A percentile compares a stretch with the other conserved stretches of the same genome.
phyloP scores from a whole-genome alignment of 306 rosid species.

The Rosa rugosa region DNA sequence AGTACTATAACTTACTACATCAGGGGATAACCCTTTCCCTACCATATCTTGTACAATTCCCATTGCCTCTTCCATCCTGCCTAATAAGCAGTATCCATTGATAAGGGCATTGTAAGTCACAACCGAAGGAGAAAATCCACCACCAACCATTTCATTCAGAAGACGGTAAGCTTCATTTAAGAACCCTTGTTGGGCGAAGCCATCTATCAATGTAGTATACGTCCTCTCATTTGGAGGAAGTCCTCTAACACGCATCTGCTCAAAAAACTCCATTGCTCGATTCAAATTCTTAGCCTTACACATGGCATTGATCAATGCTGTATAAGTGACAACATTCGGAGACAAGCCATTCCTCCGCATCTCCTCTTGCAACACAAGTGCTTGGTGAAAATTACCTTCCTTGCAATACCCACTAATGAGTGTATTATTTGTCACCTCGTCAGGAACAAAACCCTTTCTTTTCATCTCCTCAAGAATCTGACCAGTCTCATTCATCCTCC shows the following conservation, averaged over 20 bases:
- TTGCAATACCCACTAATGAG: constrained; percentile 76
- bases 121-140: constrained; percentile 72
- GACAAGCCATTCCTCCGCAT: constrained; percentile 73
- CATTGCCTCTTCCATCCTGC: constrained; percentile 67
- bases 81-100: constrained; percentile 70
- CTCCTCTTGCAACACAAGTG: constrained; percentile 63
- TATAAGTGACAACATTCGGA: constrained; percentile 79
- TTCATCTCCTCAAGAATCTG: constrained; percentile 63
- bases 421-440: constrained; percentile 74
- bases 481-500: constrained; percentile 54
- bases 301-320: constrained; percentile 71
- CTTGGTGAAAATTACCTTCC: constrained; percentile 82
- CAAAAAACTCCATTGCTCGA: constrained; percentile 63
- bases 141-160: constrained; percentile 62
- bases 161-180: constrained; percentile 61
- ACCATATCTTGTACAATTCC: constrained; percentile 54
- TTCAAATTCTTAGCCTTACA: constrained; percentile 77
- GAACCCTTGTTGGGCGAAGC: constrained; percentile 72
- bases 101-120: constrained; percentile 77
- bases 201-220: constrained; percentile 73
- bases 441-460: constrained; percentile 53
- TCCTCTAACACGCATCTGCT: constrained; percentile 70
- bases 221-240: constrained; percentile 77
- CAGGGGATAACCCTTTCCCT: constrained; percentile 60
- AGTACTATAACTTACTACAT: constrained; percentile 83